Percentiles rank a stretch among this genome's conserved stretches.
phyloP scores from a whole-genome alignment of 352 stramenopile species.

The Phytophthora capsici region DNA sequence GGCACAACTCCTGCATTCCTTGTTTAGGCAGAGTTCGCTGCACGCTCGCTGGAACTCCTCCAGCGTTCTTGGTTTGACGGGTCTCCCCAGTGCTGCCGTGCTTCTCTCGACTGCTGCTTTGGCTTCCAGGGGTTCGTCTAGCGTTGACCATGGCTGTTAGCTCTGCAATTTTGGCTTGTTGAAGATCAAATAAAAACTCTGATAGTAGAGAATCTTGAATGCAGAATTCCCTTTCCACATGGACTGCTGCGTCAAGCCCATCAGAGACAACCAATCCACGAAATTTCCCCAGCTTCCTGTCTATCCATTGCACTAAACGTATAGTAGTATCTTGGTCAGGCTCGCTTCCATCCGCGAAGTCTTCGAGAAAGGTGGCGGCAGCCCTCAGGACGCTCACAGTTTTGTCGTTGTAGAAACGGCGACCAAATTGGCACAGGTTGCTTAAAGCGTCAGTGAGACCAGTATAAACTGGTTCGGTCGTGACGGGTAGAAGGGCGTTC shows the following conservation, averaged over 20 bases:
- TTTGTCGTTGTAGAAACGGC: slow-evolving; percentile 9
- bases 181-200: slow-evolving; percentile 4
- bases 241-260: background rate
- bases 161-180: background rate
- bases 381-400: background rate
- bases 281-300: slow-evolving; percentile 19
- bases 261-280: slow-evolving; percentile 9
- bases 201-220: slow-evolving; percentile 3
- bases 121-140: too few species aligned
- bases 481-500: background rate
- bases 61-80: background rate
- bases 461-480: background rate
- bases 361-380: background rate
- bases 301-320: slow-evolving; percentile 12
- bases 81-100: too few species aligned
- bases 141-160: too few species aligned
- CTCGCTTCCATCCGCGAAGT: background rate
- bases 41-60: background rate
- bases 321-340: background rate
- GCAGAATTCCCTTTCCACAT: slow-evolving; percentile 7
- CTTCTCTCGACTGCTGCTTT: too few species aligned
- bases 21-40: slow-evolving; percentile 1
- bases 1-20: background rate
- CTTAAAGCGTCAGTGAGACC: background rate
- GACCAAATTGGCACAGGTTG: slow-evolving; percentile 7